phyloP scores from a whole-genome alignment of 2,329 filamentous ascomycete genomes.

The Hymenotorrendiella dingleyae region DNA sequence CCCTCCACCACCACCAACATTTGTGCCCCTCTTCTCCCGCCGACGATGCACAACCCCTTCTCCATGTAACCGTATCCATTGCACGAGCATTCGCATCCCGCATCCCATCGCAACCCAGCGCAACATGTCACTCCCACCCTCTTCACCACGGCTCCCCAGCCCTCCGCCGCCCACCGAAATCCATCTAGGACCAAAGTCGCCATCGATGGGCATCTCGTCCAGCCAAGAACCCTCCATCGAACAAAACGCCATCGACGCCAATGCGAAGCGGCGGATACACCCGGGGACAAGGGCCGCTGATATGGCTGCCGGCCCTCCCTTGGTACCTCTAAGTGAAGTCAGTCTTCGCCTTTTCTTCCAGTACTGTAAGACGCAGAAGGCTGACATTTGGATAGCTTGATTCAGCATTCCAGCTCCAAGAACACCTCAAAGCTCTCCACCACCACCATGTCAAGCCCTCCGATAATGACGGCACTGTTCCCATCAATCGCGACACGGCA shows the following conservation, averaged over 20 bases:
- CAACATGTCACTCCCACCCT: constrained; percentile 57
- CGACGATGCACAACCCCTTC: neutral
- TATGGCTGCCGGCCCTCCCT: constrained; percentile 86
- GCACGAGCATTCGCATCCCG: constrained; percentile 1
- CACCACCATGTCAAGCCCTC: constrained; percentile 67
- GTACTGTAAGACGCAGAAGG: neutral
- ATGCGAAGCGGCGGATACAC: constrained; percentile 77
- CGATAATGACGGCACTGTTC: constrained; percentile 51
- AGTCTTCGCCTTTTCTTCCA: constrained; percentile 23
- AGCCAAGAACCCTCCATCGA: constrained; percentile 54
- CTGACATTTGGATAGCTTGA: constrained; percentile 61
- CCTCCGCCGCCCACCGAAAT: constrained; percentile 93
- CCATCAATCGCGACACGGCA: constrained; percentile 73
- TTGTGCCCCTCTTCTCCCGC: too few relatives aligned
- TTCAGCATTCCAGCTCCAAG: constrained; percentile 93
- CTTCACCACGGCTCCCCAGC: constrained; percentile 87
- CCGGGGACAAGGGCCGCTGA: constrained; percentile 88
- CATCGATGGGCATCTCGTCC: constrained; percentile 55
- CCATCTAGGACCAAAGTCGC: constrained; percentile 77
- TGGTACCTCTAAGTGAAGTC: constrained; percentile 81
- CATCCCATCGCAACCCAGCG: neutral
- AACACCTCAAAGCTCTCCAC: constrained; percentile 91
- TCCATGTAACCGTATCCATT: constrained; percentile 1
- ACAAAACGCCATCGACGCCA: constrained; percentile 61
- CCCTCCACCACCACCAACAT: too few relatives aligned